Conservation (phyloP, 2,329 filamentous ascomycete genomes). For the Exserohilum turcica region DNA sequence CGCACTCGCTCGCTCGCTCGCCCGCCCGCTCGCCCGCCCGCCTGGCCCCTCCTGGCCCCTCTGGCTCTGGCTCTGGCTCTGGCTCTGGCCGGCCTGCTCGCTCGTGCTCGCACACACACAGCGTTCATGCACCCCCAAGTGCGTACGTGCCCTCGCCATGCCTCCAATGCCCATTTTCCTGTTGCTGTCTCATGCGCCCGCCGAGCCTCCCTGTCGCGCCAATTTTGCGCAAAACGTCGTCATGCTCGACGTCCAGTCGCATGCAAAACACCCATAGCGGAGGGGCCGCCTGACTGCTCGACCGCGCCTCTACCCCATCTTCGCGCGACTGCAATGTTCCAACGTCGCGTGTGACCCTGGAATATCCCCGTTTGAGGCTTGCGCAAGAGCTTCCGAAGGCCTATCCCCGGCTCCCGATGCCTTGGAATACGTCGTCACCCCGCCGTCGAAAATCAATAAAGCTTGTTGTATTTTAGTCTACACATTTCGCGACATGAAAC, state of each 20-base stretch:
- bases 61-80: constrained; percentile 14
- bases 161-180: constrained; percentile 11
- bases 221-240: constrained; percentile 6
- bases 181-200: constrained; percentile 6
- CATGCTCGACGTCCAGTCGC: constrained; percentile 8
- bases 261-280: constrained; percentile 2
- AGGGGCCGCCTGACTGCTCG: not conserved
- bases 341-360: constrained; percentile 12
- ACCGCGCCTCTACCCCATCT: constrained; percentile 6
- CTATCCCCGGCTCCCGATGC: constrained; percentile 20
- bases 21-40: constrained; percentile 1
- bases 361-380: constrained; percentile 8
- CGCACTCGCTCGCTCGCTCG: constrained; percentile 7
- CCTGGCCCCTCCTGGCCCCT: constrained; percentile 18
- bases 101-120: not conserved
- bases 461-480: constrained; percentile 33
- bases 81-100: no score
- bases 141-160: constrained; percentile 2
- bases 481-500: constrained; percentile 25
- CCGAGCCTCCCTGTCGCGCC: constrained; percentile 3
- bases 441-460: constrained; percentile 34
- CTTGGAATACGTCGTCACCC: constrained; percentile 15
- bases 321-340: constrained; percentile 5
- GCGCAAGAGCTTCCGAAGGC: constrained; percentile 11
- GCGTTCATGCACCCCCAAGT: constrained; percentile 16